Conservation (phyloP, 2,329 filamentous ascomycete genomes). For the Tolypocladium endophyticum region DNA sequence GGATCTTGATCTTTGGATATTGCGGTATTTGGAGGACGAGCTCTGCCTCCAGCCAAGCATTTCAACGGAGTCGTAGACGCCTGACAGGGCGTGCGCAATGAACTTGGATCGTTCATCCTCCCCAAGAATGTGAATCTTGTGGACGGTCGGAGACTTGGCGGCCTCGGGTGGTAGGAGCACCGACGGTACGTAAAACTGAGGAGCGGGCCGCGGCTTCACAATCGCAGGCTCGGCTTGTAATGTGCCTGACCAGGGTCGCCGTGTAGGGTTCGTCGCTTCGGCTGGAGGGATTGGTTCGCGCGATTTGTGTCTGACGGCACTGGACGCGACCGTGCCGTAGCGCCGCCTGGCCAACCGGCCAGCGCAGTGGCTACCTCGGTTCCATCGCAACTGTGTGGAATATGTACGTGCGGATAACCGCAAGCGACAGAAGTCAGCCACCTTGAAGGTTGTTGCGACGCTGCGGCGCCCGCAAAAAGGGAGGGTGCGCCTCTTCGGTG, state of each 20-base stretch:
- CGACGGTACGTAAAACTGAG: conserved; percentile 23
- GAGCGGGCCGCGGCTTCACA: conserved; percentile 1
- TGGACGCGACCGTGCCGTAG: conserved; percentile 18
- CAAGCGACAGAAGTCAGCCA: conserved; percentile 26
- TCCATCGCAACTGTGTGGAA: conserved; percentile 25
- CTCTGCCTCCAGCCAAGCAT: conserved; percentile 17
- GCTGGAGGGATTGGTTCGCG: conserved; percentile 10
- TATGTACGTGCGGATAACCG: conserved; percentile 34
- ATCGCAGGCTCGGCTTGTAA: conserved; percentile 7
- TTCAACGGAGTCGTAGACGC: conserved; percentile 29
- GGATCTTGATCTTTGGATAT: conserved; percentile 14
- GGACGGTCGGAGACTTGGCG: conserved; percentile 19
- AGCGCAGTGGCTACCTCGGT: conserved; percentile 23
- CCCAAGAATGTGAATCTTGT: conserved; percentile 31
- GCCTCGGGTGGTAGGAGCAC: conserved; percentile 22
- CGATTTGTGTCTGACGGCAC: conserved; percentile 10
- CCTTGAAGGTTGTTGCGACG: conserved; percentile 14
- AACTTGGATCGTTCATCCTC: conserved; percentile 29
- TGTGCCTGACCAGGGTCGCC: conserved; percentile 12
- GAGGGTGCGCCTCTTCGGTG: background rate
- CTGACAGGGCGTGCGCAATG: conserved; percentile 28
- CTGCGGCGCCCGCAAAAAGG: background rate
- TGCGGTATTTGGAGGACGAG: conserved; percentile 17
- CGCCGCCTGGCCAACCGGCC: conserved; percentile 26
- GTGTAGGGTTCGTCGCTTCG: conserved; percentile 7